Evolutionary conservation across 2,329 filamentous ascomycete genomes (phyloP).

Genomic region (Exophiala alcalophila): DNA sequence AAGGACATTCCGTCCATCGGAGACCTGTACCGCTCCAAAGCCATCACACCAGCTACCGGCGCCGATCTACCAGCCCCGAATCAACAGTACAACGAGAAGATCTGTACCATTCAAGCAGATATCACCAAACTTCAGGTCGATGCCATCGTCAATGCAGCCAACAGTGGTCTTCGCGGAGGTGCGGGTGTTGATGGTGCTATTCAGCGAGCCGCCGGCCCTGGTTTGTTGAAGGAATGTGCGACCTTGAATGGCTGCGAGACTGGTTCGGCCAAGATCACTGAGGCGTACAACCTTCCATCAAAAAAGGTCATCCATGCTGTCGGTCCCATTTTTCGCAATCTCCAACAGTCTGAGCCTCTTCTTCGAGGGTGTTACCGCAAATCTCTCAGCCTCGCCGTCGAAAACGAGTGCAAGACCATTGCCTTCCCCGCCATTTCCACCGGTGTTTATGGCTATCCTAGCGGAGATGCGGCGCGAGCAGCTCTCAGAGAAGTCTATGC

Average conservation of each 20-base stretch:
- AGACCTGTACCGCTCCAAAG: slow-evolving; percentile 61
- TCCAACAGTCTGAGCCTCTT: slow-evolving; percentile 38
- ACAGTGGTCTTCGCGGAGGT: slow-evolving; percentile 72
- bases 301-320: slow-evolving; percentile 85
- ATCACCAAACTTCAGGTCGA: slow-evolving; percentile 77
- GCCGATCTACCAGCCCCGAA: slow-evolving; percentile 40
- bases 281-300: slow-evolving; percentile 71
- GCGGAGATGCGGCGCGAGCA: slow-evolving; percentile 65
- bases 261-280: slow-evolving; percentile 78
- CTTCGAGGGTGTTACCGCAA: slow-evolving; percentile 66
- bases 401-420: slow-evolving; percentile 64
- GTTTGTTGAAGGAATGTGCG: slow-evolving; percentile 68
- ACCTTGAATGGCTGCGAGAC: slow-evolving; percentile 69
- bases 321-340: slow-evolving; percentile 69
- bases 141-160: slow-evolving; percentile 92
- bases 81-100: slow-evolving; percentile 63
- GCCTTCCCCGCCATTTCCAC: slow-evolving; percentile 86
- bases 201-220: slow-evolving; percentile 72
- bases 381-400: slow-evolving; percentile 69
- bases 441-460: slow-evolving; percentile 86
- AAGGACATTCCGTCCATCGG: slow-evolving; percentile 45
- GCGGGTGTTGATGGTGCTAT: slow-evolving; percentile 91
- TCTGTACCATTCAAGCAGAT: slow-evolving; percentile 70
- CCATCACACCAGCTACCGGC: slow-evolving; percentile 39
- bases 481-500: slow-evolving; percentile 61